Conservation (phyloP, 1,284 basidiomycete genomes). For the Pyrrhoderma noxium region DNA sequence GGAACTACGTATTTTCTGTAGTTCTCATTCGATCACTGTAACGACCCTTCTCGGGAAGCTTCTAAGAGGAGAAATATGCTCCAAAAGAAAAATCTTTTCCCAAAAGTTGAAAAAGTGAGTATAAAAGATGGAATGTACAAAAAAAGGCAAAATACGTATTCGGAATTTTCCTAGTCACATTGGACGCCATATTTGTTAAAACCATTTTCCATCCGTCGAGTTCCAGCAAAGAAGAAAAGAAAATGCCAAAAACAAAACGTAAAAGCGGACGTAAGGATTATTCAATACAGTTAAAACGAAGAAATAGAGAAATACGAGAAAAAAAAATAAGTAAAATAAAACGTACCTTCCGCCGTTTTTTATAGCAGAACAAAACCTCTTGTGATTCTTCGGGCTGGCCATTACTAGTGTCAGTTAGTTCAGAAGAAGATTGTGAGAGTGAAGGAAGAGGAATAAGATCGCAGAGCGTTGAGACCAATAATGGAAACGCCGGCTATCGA, state of each 20-base stretch:
- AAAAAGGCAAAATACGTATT: too few species aligned
- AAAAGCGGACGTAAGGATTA: not conserved
- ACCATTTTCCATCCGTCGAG: not conserved
- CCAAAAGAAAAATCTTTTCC: not conserved
- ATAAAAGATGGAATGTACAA: not conserved
- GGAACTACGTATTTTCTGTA: too few species aligned
- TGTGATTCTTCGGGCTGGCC: too few species aligned
- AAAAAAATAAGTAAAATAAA: not conserved
- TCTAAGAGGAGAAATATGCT: not conserved
- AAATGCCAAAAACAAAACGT: not conserved
- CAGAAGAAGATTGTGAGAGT: too few species aligned
- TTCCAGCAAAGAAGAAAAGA: not conserved
- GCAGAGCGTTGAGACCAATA: constrained; percentile 75
- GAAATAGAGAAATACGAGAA: not conserved
- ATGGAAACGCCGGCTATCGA: constrained; percentile 69
- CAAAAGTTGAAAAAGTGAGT: not conserved
- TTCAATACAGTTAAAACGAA: not conserved
- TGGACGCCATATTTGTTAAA: not conserved
- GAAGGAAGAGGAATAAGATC: constrained; percentile 50
- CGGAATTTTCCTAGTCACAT: not conserved
- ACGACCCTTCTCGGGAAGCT: too few species aligned
- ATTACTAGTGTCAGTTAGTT: too few species aligned
- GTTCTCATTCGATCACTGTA: too few species aligned
- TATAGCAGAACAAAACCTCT: constrained; percentile 86
- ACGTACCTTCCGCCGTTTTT: constrained; percentile 82